Evolutionary conservation across 1,139 yeast species (phyloP), one percentile per base, ranked within the genome.

Genomic region (Suhomyces maxii): DNA sequence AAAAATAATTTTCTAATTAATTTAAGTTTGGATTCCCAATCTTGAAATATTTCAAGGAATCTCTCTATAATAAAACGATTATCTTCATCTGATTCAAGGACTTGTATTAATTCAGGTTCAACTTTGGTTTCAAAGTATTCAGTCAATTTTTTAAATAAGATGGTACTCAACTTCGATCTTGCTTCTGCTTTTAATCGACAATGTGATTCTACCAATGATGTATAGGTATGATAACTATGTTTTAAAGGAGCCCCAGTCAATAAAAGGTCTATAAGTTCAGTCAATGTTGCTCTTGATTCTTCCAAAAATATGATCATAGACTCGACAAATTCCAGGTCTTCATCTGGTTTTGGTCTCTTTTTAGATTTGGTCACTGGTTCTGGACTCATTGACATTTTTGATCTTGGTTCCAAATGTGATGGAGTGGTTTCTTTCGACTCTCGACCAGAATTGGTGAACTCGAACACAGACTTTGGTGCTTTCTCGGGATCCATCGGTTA

Each of bases 161-260:
- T 36, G n/a, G 55, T 59, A 2, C 67, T 59, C 26, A 73, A 49
- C 37, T 52, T 53, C 26, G 69, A 59, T 47, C 69, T 72, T 51
- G 72, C 76, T 3, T 58, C 50, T 40, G 68, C 68, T 45, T 63
- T 68, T 48, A 54, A 62, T 28, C 64, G 58, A 49, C 77, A 71
- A n/a, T 72, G 52, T 11, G 63, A 55, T 51, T 72, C 75, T 4
- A 68, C 69, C 11, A 60, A 55, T 13, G 57, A 55, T 45, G 68
- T 62, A 46, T 70, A 62, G 26, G 58, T 55, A 8, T 63, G 63
- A 50, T 60, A 65, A 37, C 73, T 64, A 38, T 56, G 58, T 10
- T 45, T 49, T 23, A 65, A 47, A 2, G 51, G 48, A 6, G 48
- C 34, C 10, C 50, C 61, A 0, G 41, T n/a, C 7, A 73, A 54